phyloP scores from a whole-genome alignment of 208 protist species.

The Acanthamoeba culbertsoni region DNA sequence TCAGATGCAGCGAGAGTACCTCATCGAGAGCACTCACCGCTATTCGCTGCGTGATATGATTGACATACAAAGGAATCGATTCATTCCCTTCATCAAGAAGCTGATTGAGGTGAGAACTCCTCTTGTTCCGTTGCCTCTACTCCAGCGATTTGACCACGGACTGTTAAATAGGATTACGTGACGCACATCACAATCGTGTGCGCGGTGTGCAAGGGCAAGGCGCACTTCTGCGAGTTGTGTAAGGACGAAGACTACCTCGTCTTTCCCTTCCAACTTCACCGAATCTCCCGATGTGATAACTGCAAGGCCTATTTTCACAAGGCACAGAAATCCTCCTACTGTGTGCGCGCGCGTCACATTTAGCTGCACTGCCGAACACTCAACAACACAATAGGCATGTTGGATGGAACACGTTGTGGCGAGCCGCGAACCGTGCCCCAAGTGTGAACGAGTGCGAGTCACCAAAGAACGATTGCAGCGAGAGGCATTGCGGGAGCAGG shows the following conservation, averaged over 20 bases:
- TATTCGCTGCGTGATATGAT: background rate
- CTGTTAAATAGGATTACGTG: background rate
- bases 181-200: background rate
- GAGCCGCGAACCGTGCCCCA: background rate
- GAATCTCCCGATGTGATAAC: background rate
- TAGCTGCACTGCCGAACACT: too few relatives aligned
- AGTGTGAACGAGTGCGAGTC: background rate
- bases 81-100: background rate
- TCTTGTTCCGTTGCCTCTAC: background rate
- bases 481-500: background rate
- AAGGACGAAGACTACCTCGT: background rate
- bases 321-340: background rate
- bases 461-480: background rate
- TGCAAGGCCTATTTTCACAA: slow-evolving; percentile 17
- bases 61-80: background rate
- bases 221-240: slow-evolving; percentile 28
- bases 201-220: slow-evolving; percentile 13
- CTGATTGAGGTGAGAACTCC: background rate
- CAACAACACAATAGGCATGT: background rate
- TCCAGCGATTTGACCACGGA: background rate
- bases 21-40: background rate
- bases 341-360: too few relatives aligned
- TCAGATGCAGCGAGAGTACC: background rate
- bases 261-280: background rate
- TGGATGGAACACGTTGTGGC: background rate